Base-by-base conservation (phyloP, 202 grass and related monocot species). In the Setaria italica region DNA sequence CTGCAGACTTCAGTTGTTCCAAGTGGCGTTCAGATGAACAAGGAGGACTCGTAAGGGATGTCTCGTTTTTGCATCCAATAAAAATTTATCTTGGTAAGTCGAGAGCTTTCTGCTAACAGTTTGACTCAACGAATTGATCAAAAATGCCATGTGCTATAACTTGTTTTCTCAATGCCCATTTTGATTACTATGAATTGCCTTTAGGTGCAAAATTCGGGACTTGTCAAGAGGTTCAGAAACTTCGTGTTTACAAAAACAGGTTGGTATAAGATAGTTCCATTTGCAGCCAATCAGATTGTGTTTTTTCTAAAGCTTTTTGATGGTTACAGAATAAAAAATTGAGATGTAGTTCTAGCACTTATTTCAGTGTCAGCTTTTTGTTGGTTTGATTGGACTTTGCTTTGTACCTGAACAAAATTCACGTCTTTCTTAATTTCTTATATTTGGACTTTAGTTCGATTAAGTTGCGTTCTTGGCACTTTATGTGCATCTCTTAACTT, bases 51-150 rank as follows among this genome's bases (percentile, higher is more conserved):
- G 83, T 85, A 76, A 90, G 97, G 67, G 90, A 93, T 79, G 82
- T 99, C 77, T 97, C 94, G 54, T 97, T 99, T 86, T 87, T 94
- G 80, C 97, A 99, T 89, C 97, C 97, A 69, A 92, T 99, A 78
- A 99, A 97, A 90, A 86, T 97, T 70, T 97, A 93, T 93, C 88
- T 99, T 84, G 94, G 97, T 99, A 99, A 81, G 81, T 58, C 48
- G 70, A 87, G 33, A 78, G 45, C 39, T 58, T 59, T 55, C 15
- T 80, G 65, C 47, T 42, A 82, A 64, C 58, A 30, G 56, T 68
- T 85, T 76, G 20, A 68, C 29, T 78, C 15, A 62, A 56, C 80
- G 45, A 39, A 35, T 79, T 69, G 42, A 62, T 81, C 55, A 19
- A 76, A 43, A 58, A 50, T 73, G 43, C 29, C 7, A 9, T 71